These are phyloP conservation scores for Stephania yunnanensis DNA, from an alignment of 164 flowering plant genomes.

Conservation along the genomic window DNA sequence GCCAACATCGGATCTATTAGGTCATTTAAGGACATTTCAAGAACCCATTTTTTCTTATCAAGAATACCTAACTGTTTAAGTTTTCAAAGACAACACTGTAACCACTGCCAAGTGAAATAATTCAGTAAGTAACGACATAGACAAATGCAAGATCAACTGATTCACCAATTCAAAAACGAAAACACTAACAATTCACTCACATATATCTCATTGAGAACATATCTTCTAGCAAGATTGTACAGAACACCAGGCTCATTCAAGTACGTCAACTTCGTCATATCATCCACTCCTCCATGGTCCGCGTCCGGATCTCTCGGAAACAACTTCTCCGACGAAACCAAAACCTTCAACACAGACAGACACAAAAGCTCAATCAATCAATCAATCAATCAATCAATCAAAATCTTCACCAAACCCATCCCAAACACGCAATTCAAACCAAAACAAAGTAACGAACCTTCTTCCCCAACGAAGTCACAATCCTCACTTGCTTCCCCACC, in stretches of 20 bases:
- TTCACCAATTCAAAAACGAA: not conserved
- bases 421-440: not conserved
- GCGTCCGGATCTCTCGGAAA: constrained; percentile 76
- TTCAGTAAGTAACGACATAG: not conserved
- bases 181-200: constrained; percentile 37
- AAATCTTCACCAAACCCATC: not conserved
- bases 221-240: constrained; percentile 77
- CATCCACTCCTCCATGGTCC: constrained; percentile 90
- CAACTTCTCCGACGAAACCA: constrained; percentile 49
- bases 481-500: constrained; percentile 48
- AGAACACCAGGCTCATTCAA: constrained; percentile 98
- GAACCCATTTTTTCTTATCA: no score
- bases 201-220: constrained; percentile 89
- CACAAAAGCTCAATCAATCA: not conserved
- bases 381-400: not conserved
- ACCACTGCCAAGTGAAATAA: not conserved
- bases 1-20: not conserved
- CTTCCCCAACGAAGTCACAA: constrained; percentile 49
- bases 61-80: not conserved
- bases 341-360: constrained; percentile 32
- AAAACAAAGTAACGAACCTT: constrained; percentile 39
- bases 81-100: not conserved
- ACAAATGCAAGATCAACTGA: not conserved
- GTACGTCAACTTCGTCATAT: constrained; percentile 93
- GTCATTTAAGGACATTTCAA: not conserved